Conservation (phyloP, 139 green algal genomes). For the Chlorella sp. region DNA sequence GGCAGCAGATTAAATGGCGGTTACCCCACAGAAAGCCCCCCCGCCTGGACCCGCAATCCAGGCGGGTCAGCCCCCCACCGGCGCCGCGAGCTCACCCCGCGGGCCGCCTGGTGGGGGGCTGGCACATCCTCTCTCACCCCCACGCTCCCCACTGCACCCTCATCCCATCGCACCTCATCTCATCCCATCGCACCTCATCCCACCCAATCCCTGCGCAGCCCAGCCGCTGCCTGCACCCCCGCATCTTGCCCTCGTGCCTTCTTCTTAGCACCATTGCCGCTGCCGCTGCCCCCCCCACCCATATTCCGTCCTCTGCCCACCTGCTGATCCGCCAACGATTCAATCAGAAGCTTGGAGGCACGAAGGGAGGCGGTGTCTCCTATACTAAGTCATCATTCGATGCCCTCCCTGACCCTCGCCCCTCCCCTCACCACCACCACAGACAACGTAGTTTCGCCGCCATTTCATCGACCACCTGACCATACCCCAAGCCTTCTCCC, state of each 20-base stretch:
- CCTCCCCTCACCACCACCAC: background rate
- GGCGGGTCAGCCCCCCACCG: background rate
- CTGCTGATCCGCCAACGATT: too few species aligned
- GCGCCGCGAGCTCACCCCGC: background rate
- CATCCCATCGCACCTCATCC: background rate
- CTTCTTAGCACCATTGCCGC: too few species aligned
- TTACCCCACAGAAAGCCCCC: slow-evolving; percentile 53
- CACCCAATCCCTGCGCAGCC: background rate
- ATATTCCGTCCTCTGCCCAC: too few species aligned
- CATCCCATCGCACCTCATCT: background rate
- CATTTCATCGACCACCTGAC: slow-evolving; percentile 98
- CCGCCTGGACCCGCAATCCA: background rate
- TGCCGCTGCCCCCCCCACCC: background rate
- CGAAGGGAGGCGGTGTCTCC: too few species aligned
- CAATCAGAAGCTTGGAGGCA: too few species aligned
- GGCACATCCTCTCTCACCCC: background rate
- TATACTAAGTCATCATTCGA: too few species aligned
- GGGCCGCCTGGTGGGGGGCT: background rate
- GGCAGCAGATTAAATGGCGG: slow-evolving; percentile 80
- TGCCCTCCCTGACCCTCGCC: too few species aligned
- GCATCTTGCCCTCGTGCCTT: too few species aligned
- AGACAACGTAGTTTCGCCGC: slow-evolving; percentile 94
- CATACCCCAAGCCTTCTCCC: too few species aligned
- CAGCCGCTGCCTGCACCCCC: background rate
- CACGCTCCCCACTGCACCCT: background rate